phyloP scores from a whole-genome alignment of 768 basidiomycete genomes.

The Trametes punicea region DNA sequence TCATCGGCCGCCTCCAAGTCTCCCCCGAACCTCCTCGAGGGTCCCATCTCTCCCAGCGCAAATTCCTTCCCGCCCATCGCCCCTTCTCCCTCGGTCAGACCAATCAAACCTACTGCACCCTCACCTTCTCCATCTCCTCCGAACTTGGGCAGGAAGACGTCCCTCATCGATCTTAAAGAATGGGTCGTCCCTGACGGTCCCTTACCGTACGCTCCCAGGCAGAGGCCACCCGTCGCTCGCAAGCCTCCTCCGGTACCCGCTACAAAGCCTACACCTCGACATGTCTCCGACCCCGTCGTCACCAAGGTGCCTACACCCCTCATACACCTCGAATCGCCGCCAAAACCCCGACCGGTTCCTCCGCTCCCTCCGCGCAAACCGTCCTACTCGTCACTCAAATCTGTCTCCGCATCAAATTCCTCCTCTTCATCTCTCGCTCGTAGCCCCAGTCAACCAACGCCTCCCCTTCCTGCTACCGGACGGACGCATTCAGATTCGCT shows the following conservation, averaged over 20 bases:
- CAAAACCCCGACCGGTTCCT: slow-evolving; percentile 38
- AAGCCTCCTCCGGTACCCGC: slow-evolving; percentile 15
- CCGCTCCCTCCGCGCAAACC: slow-evolving; percentile 68
- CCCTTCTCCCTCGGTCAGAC: slow-evolving; percentile 30
- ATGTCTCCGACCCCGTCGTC: slow-evolving; percentile 23
- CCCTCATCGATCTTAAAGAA: slow-evolving; percentile 68
- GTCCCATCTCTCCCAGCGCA: slow-evolving; percentile 49
- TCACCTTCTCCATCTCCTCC: slow-evolving; percentile 29
- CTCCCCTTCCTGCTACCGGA: slow-evolving; percentile 6
- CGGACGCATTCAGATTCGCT: slow-evolving; percentile 45
- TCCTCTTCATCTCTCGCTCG: slow-evolving; percentile 27
- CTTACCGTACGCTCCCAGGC: slow-evolving; percentile 25
- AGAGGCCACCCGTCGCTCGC: slow-evolving; percentile 14
- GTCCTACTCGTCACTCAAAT: slow-evolving; percentile 47
- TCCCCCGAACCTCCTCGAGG: slow-evolving; percentile 40
- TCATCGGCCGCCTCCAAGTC: slow-evolving; percentile 24
- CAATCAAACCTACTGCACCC: slow-evolving; percentile 7
- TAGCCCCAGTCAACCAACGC: slow-evolving; percentile 15
- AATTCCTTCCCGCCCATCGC: slow-evolving; percentile 40
- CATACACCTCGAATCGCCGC: slow-evolving; percentile 52
- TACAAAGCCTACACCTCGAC: slow-evolving; percentile 11
- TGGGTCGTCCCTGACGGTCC: slow-evolving; percentile 69
- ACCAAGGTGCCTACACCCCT: slow-evolving; percentile 36
- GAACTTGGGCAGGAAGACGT: slow-evolving; percentile 41
- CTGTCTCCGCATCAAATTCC: slow-evolving; percentile 36